Base-by-base conservation (phyloP, 2,329 filamentous ascomycete species). In the Penicillium sp. region DNA sequence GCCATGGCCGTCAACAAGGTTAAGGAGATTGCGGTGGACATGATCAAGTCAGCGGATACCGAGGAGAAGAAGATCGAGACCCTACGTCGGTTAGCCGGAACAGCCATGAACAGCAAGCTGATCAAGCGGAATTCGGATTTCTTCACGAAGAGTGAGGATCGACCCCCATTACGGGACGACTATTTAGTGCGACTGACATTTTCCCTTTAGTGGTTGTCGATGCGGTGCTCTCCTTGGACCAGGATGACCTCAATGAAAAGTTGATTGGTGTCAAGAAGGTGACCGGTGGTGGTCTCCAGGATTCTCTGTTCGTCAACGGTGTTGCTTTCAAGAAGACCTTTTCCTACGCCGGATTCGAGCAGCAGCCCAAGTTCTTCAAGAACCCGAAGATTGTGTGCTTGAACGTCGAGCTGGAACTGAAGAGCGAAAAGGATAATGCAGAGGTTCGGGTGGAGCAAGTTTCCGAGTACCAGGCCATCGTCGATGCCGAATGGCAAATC, bases 251-350 rank as follows among this genome's bases (percentile, higher is more conserved):
- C 41, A 94, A 98, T 75, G 91, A 97, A 70, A 96, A 91, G 68
- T 81, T 97, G 59, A 98, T 98, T 60, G 93, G 93, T 47, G 81
- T 97, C 67, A 98, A 98, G 79, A 97, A 96, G 75, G 90, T 98
- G 49, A 91, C 89, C 26, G 93, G 93, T 62, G 93, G 93, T 67
- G 94, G 88, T 25, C 80, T 98, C 20, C 93, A 95, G 60, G 93
- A 97, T 50, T 96, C 91, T 2, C 80, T 95, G 27, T 97, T 97
- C 70, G 86, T 98, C 63, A 93, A 97, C 67, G 93, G 93, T 63
- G 93, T 98, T 48, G 91, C 93, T 23, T 98, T 98, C 78, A 97
- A 97, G 77, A 98, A 98, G 81, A 98, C 93, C 4, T 98, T 98
- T 70, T 90, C 91, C 36, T 98, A 98, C 65, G 93, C 93, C 57